A percentile compares a stretch with the other conserved stretches of the same genome.
Evolutionary conservation across 306 rosid genomes (phyloP).

Genomic region (Rosa persica): DNA sequence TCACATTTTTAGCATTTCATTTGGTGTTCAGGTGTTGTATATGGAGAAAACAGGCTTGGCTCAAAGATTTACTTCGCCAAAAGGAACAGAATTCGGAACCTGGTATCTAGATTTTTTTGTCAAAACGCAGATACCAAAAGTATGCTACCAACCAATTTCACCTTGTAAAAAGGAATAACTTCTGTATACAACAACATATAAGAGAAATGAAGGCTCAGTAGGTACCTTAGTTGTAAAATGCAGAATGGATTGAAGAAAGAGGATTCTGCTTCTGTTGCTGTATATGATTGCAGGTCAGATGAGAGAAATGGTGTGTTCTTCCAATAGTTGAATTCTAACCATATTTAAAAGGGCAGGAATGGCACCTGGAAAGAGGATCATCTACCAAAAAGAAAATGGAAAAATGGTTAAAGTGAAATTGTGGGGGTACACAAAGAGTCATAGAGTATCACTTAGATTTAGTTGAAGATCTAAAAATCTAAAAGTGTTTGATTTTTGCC

Average conservation of each 20-base stretch:
- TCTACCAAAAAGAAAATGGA: not conserved
- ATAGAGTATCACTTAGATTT: constrained; percentile 27
- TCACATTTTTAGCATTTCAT: not conserved
- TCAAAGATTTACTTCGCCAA: not conserved
- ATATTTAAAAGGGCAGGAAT: constrained; percentile 9
- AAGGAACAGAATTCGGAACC: not conserved
- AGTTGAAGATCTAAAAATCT: constrained; percentile 29
- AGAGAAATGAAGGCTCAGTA: not conserved
- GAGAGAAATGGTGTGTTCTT: not conserved
- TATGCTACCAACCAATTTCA: not conserved
- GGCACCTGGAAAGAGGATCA: constrained; percentile 5
- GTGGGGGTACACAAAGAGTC: not conserved
- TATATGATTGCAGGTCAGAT: not conserved
- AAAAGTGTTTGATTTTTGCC: constrained; percentile 29
- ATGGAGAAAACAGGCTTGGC: not conserved
- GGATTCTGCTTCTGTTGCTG: not conserved
- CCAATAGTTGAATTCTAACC: not conserved
- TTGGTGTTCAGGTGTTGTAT: not conserved
- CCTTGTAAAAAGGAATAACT: not conserved
- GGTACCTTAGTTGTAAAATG: not conserved
- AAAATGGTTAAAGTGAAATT: constrained; percentile 12
- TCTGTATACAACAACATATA: not conserved
- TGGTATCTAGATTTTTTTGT: not conserved
- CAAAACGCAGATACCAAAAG: not conserved
- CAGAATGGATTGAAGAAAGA: not conserved